phyloP scores from a whole-genome alignment of 2,329 filamentous ascomycete genomes.

The Hypoxylon sp. region DNA sequence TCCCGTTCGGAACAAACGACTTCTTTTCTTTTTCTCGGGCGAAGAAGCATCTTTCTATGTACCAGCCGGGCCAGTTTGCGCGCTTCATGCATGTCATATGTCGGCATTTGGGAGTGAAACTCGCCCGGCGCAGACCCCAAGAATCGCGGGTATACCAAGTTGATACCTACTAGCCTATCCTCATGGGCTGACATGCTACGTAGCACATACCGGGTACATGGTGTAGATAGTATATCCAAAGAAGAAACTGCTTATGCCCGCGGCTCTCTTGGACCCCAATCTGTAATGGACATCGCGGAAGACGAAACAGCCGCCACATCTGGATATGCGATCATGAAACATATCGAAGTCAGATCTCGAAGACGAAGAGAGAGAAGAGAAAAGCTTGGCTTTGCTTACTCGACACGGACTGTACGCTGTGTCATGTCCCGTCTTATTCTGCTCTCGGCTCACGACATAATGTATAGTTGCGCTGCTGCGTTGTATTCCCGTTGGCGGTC shows the following conservation, averaged over 20 bases:
- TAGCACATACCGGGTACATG: too few relatives aligned
- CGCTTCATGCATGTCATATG: conserved; percentile 35
- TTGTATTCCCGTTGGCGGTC: conserved; percentile 19
- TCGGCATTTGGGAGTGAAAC: conserved; percentile 24
- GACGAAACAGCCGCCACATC: conserved; percentile 33
- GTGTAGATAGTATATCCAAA: too few relatives aligned
- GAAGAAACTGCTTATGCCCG: conserved; percentile 29
- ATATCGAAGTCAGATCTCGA: conserved; percentile 19
- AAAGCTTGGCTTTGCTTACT: conserved; percentile 16
- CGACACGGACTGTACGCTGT: conserved; percentile 12
- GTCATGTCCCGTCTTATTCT: conserved; percentile 15
- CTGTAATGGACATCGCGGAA: conserved; percentile 18
- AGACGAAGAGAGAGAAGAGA: too few relatives aligned
- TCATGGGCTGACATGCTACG: too few relatives aligned
- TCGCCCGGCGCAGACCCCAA: conserved; percentile 23
- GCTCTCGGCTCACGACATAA: conserved; percentile 22
- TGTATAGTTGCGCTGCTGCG: conserved; percentile 2
- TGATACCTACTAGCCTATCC: too few relatives aligned
- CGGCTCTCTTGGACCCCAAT: conserved; percentile 29
- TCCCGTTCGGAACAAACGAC: not conserved
- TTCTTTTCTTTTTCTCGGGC: too few relatives aligned
- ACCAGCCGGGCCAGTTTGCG: too few relatives aligned
- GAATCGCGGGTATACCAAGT: too few relatives aligned
- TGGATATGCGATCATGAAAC: conserved; percentile 34
- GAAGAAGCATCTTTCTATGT: conserved; percentile 27